Conservation (phyloP, 108 stramenopile species). For the Nannochloropsis gaditana region DNA sequence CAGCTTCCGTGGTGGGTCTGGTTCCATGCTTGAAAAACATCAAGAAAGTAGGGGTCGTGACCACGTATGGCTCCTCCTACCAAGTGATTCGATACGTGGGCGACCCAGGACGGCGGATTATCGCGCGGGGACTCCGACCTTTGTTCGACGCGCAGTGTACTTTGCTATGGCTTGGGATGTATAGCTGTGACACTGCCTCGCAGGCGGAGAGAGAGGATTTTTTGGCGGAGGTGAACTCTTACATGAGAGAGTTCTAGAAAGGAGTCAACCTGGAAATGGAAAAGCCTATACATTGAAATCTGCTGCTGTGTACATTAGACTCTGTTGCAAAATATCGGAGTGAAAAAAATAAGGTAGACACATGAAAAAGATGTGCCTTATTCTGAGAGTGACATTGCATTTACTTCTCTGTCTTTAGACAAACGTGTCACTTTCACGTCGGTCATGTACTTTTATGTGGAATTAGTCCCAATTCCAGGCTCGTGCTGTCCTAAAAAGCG, state of each 20-base stretch:
- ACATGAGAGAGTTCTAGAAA: background rate
- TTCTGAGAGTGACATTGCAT: too few relatives aligned
- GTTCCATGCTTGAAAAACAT: conserved; percentile 43
- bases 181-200: conserved; percentile 28
- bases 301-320: background rate
- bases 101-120: conserved; percentile 39
- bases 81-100: conserved; percentile 45
- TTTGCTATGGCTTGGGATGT: conserved; percentile 40
- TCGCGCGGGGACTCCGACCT: conserved; percentile 35
- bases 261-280: background rate
- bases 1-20: conserved; percentile 24
- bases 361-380: too few relatives aligned
- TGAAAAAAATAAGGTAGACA: too few relatives aligned
- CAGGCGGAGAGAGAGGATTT: conserved; percentile 27
- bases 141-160: conserved; percentile 38
- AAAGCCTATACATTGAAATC: background rate
- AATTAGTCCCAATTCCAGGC: too few relatives aligned
- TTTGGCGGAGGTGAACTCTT: conserved; percentile 30
- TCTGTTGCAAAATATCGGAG: too few relatives aligned
- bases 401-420: too few relatives aligned
- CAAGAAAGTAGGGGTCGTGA: conserved; percentile 47
- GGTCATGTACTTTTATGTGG: too few relatives aligned
- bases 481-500: too few relatives aligned
- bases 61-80: conserved; percentile 42
- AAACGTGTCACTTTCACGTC: too few relatives aligned